Percentiles rank a stretch among this genome's conserved stretches.
Conservation (phyloP, 2,329 filamentous ascomycete species). For the Thielaviopsis euricoi region DNA sequence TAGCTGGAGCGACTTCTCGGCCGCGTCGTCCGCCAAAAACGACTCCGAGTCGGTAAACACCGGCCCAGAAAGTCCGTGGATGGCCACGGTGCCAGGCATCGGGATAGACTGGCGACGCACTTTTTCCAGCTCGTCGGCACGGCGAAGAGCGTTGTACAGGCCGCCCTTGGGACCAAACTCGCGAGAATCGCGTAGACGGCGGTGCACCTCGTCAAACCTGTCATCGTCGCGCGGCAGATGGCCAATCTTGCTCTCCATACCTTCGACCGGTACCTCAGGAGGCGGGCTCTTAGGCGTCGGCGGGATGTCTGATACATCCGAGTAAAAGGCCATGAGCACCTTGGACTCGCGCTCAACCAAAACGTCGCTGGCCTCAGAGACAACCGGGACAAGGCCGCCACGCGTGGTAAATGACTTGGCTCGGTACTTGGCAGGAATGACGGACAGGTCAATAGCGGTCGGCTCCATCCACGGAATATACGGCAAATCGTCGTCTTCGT, state of each 20-base stretch:
- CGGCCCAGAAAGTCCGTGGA: conserved; percentile 1
- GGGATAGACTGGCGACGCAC: conserved; percentile 12
- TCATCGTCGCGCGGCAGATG: conserved; percentile 24
- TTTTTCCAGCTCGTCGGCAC: conserved; percentile 24
- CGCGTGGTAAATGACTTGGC: conserved; percentile 35
- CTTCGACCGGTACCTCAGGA: conserved; percentile 18
- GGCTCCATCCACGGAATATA: conserved; percentile 37
- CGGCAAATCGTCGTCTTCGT: conserved; percentile 40
- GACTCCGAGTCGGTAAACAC: conserved; percentile 1
- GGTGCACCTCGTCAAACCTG: conserved; percentile 31
- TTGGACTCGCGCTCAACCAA: conserved; percentile 40
- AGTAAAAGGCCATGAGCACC: conserved; percentile 46
- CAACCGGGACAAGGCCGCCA: conserved; percentile 33
- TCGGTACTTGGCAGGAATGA: conserved; percentile 28
- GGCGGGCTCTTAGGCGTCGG: conserved; percentile 37
- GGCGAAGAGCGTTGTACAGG: conserved; percentile 25
- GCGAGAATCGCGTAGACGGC: conserved; percentile 30
- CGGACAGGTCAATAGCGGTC: conserved; percentile 28
- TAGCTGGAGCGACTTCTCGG: not conserved
- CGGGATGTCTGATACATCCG: conserved; percentile 36
- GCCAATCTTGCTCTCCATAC: conserved; percentile 17
- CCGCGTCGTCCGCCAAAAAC: conserved; percentile 3
- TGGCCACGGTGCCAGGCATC: conserved; percentile 10
- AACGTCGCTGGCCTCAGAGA: conserved; percentile 37
- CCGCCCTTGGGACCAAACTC: conserved; percentile 28